phyloP scores from a whole-genome alignment of 2,329 filamentous ascomycete genomes.

The Paraphaeosphaeria minitans region DNA sequence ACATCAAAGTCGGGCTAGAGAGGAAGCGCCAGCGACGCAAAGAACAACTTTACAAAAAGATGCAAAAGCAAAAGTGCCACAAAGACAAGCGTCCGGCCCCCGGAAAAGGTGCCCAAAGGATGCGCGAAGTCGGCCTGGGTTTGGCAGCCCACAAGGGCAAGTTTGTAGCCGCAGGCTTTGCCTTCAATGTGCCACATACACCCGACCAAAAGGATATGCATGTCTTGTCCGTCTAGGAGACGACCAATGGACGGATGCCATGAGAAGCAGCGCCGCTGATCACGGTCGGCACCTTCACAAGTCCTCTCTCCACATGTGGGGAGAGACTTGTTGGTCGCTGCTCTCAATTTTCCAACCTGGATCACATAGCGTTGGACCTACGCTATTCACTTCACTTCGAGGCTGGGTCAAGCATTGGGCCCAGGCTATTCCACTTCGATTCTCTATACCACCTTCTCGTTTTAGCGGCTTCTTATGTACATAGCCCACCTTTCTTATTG shows the following conservation, averaged over 20 bases:
- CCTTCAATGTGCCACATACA: constrained; percentile 30
- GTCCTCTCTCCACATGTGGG: constrained; percentile 14
- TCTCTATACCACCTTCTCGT: constrained; percentile 7
- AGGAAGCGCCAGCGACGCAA: constrained; percentile 90
- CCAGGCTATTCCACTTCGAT: not conserved
- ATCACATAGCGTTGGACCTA: constrained; percentile 9
- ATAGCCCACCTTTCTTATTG: constrained; percentile 16
- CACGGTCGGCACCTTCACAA: constrained; percentile 40
- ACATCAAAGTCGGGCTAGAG: constrained; percentile 90
- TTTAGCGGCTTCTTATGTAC: constrained; percentile 13
- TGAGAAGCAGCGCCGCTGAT: constrained; percentile 44
- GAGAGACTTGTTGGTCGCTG: constrained; percentile 47
- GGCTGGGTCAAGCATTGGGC: not conserved
- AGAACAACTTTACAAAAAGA: constrained; percentile 90
- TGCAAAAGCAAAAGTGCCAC: constrained; percentile 82
- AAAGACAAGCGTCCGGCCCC: constrained; percentile 74
- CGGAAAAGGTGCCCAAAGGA: constrained; percentile 88
- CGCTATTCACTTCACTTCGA: not conserved
- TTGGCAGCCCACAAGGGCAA: constrained; percentile 76
- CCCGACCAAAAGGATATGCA: constrained; percentile 48
- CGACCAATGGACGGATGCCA: constrained; percentile 27
- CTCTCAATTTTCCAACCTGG: constrained; percentile 24
- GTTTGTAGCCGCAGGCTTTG: constrained; percentile 27
- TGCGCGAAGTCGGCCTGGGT: constrained; percentile 88
- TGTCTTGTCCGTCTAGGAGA: constrained; percentile 50